Evolutionary conservation across 805 yeast species (phyloP).

Genomic region (Lipomyces japonicus): DNA sequence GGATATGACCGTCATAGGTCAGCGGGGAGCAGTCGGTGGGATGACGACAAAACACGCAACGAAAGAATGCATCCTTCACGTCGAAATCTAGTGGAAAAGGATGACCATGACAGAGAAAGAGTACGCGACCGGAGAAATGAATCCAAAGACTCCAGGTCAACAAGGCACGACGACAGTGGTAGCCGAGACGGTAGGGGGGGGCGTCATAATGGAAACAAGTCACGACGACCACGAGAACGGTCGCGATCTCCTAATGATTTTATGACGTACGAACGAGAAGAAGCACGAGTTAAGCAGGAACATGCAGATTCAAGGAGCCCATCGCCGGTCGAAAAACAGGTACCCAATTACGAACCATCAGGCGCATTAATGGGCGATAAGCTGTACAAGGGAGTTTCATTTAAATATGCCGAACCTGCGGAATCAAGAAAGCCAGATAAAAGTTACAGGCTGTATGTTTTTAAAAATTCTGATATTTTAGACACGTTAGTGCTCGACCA

Average conservation of each 20-base stretch:
- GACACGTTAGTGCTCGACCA: slow-evolving; percentile 22
- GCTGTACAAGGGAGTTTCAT: slow-evolving; percentile 21
- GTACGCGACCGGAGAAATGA: no score
- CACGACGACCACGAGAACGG: no score
- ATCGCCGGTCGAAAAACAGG: slow-evolving; percentile 12
- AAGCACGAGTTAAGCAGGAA: not conserved
- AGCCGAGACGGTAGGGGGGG: no score
- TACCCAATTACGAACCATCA: slow-evolving; percentile 22
- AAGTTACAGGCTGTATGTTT: slow-evolving; percentile 25
- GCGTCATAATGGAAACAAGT: no score
- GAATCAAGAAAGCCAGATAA: slow-evolving; percentile 26
- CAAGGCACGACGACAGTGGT: no score
- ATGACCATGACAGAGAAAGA: no score
- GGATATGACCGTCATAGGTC: no score
- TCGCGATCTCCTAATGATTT: not conserved
- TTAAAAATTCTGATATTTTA: slow-evolving; percentile 24
- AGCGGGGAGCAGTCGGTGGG: no score
- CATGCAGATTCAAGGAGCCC: not conserved
- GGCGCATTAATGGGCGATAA: slow-evolving; percentile 27
- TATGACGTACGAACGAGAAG: not conserved
- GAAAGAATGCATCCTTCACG: no score
- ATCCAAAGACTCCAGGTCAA: no score
- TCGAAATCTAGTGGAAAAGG: no score
- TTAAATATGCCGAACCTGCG: slow-evolving; percentile 29
- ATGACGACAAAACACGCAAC: no score